phyloP scores from a whole-genome alignment of 768 basidiomycete species.

The Grammothele lineata region DNA sequence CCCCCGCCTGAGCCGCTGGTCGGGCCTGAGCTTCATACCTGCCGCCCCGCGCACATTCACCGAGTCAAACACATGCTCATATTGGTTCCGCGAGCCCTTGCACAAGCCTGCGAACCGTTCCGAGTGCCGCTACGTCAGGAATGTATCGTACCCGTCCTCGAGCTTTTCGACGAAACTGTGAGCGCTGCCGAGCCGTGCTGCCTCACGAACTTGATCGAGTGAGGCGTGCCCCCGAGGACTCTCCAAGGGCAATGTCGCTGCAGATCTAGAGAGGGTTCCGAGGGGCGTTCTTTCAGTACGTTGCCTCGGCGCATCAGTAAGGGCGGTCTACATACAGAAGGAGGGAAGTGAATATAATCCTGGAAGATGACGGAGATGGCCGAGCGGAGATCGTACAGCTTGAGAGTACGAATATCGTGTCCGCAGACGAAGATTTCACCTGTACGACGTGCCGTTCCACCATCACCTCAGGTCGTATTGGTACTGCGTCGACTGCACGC shows the following conservation, averaged over 20 bases:
- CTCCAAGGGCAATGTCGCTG: conserved; percentile 75
- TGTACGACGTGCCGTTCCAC: no score
- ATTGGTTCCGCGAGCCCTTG: conserved; percentile 57
- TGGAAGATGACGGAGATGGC: conserved; percentile 73
- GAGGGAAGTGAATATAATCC: conserved; percentile 75
- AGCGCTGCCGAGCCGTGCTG: conserved; percentile 70
- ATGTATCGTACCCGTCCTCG: conserved; percentile 65
- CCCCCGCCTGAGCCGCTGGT: conserved; percentile 37
- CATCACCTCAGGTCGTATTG: no score
- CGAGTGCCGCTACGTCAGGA: conserved; percentile 65
- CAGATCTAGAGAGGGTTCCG: no score
- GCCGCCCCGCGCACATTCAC: conserved; percentile 35
- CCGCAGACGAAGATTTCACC: conserved; percentile 66
- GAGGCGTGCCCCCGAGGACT: conserved; percentile 51
- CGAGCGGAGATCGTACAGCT: conserved; percentile 59
- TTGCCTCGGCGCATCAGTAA: no score
- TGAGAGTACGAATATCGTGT: conserved; percentile 55
- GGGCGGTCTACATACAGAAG: no score
- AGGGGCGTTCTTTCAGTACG: no score
- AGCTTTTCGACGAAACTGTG: conserved; percentile 57
- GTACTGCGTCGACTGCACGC: no score
- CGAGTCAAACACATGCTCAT: conserved; percentile 59
- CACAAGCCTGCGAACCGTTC: conserved; percentile 66
- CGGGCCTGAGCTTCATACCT: conserved; percentile 54
- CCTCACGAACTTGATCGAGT: conserved; percentile 52